Conservation (phyloP, 345 rosid genomes). For the Brassica nigra region DNA sequence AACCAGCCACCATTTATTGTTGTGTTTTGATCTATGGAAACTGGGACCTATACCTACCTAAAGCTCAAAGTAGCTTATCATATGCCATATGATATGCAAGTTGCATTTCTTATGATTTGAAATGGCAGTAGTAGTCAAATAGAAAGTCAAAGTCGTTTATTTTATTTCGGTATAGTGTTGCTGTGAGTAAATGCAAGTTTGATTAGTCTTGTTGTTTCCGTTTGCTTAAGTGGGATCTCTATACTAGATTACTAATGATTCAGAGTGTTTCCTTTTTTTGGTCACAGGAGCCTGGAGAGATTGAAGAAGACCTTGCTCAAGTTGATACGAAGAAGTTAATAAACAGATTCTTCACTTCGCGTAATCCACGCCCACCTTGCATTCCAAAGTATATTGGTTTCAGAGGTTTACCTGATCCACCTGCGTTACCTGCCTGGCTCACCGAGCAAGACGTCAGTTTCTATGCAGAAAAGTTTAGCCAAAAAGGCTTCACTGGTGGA, state of each 20-base stretch:
- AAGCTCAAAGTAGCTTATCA: neutral
- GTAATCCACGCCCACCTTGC: constrained; percentile 53
- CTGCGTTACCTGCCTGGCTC: constrained; percentile 67
- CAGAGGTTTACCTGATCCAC: constrained; percentile 53
- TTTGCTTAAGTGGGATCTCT: neutral
- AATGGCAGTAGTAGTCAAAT: constrained; percentile 11
- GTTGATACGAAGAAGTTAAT: constrained; percentile 53
- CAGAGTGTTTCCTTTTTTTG: neutral
- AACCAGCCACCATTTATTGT: neutral
- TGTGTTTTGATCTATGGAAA: neutral
- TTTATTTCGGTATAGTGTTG: constrained; percentile 8
- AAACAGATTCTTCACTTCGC: constrained; percentile 46
- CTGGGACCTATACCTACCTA: constrained; percentile 6
- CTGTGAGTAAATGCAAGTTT: constrained; percentile 3
- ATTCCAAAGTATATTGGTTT: constrained; percentile 60
- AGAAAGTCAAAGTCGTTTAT: constrained; percentile 13
- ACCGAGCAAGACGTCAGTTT: constrained; percentile 64
- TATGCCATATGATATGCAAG: neutral
- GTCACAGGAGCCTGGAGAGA: constrained; percentile 67
- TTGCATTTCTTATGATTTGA: neutral
- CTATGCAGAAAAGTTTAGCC: constrained; percentile 58
- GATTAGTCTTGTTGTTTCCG: constrained; percentile 1
- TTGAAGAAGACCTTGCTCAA: constrained; percentile 74
- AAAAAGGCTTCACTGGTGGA: constrained; percentile 82
- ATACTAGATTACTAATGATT: constrained; percentile 11